phyloP scores from a whole-genome alignment of 176 grass and related monocot species.

The Eleusine coracana region DNA sequence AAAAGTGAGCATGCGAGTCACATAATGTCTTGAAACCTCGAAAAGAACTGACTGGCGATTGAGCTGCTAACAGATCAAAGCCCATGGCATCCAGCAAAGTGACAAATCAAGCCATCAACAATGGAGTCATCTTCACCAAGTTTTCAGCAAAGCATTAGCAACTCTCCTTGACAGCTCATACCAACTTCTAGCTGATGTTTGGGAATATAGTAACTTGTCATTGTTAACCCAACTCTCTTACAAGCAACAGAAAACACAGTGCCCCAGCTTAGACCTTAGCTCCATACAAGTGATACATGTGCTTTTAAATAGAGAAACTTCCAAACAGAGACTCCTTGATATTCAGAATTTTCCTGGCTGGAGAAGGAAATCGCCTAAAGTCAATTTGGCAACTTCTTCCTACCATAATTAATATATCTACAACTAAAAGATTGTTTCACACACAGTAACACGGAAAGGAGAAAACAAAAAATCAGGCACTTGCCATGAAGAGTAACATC shows the following conservation, averaged over 20 bases:
- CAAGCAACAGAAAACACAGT: conserved; percentile 29
- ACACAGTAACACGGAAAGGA: conserved; percentile 34
- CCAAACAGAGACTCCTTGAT: conserved; percentile 58
- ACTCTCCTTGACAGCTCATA: conserved; percentile 24
- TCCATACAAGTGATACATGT: conserved; percentile 46
- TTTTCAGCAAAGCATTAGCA: conserved; percentile 25
- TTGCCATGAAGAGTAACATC: conserved; percentile 52
- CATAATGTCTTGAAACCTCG: background rate
- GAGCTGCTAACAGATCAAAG: conserved; percentile 12
- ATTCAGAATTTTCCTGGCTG: conserved; percentile 53
- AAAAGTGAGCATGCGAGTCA: background rate
- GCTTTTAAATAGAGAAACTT: conserved; percentile 54
- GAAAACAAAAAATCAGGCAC: conserved; percentile 54
- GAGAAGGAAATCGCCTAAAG: conserved; percentile 44
- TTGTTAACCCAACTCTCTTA: background rate
- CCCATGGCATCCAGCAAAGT: background rate
- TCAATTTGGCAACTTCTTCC: conserved; percentile 48
- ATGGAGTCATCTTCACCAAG: background rate
- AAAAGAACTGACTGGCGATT: background rate
- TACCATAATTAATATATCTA: conserved; percentile 64
- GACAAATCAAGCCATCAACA: background rate
- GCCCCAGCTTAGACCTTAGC: conserved; percentile 39
- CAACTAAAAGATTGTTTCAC: conserved; percentile 56
- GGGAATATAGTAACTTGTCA: conserved; percentile 20
- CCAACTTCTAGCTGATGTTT: conserved; percentile 16